Percentiles rank a stretch among this genome's conserved stretches.
Conservation (phyloP, 129 eudicot species). For the Flaveria ramosissima region DNA sequence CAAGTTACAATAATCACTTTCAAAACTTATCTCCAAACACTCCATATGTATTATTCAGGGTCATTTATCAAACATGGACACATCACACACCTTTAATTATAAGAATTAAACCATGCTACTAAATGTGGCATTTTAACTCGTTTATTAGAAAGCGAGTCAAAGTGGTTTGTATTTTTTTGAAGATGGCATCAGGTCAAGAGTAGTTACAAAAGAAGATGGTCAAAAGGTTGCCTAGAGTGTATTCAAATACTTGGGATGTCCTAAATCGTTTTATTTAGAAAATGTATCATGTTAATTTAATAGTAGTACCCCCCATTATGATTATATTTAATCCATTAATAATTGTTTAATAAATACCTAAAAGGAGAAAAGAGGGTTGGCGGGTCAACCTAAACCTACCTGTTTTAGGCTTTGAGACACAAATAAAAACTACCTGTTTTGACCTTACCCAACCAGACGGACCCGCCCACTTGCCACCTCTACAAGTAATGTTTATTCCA, state of each 20-base stretch:
- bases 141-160: neutral
- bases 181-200: neutral
- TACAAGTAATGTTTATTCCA: neutral
- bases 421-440: neutral
- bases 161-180: neutral
- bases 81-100: neutral
- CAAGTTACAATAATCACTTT: conserved; percentile 12
- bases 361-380: neutral
- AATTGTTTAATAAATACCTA: neutral
- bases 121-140: neutral
- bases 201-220: neutral
- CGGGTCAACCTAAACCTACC: neutral
- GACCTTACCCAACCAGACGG: neutral
- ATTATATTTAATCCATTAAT: neutral
- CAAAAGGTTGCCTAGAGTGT: neutral
- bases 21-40: neutral
- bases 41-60: neutral
- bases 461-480: neutral
- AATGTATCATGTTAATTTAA: neutral
- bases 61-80: conserved; percentile 8
- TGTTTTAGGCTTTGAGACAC: neutral
- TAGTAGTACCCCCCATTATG: neutral
- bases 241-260: neutral
- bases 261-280: neutral
- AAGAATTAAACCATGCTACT: conserved; percentile 3